Conservation (phyloP, 768 basidiomycete species). For the Lactifluus echinatus region DNA sequence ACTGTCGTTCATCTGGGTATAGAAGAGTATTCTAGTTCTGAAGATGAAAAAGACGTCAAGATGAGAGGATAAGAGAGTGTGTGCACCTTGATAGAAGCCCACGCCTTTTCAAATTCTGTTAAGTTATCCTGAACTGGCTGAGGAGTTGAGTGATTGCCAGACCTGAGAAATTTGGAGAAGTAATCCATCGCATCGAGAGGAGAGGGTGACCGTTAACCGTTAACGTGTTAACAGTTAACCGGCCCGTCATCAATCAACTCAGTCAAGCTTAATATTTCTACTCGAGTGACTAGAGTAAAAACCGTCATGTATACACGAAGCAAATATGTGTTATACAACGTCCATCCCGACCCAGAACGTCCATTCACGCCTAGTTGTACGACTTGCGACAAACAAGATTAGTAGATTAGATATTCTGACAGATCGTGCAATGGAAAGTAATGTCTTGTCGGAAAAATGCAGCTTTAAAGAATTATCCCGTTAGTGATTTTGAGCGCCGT, state of each 20-base stretch:
- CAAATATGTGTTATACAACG: constrained; percentile 15
- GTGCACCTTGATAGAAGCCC: constrained; percentile 62
- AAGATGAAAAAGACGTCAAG: constrained; percentile 9
- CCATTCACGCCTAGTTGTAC: constrained; percentile 9
- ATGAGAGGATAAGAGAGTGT: not conserved
- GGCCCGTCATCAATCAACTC: too few species aligned
- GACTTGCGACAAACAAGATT: constrained; percentile 17
- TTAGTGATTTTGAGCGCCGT: not conserved
- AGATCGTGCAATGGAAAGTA: constrained; percentile 71
- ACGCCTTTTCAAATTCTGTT: constrained; percentile 67
- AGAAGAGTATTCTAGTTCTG: constrained; percentile 64
- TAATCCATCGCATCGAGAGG: constrained; percentile 81
- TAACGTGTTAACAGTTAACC: too few species aligned
- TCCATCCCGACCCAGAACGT: constrained; percentile 2
- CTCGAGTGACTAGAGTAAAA: too few species aligned
- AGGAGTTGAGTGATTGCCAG: constrained; percentile 34
- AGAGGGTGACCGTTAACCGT: too few species aligned
- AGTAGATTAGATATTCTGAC: constrained; percentile 67
- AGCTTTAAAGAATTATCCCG: constrained; percentile 37
- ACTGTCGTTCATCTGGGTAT: constrained; percentile 83
- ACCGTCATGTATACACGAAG: constrained; percentile 14
- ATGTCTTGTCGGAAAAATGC: constrained; percentile 75
- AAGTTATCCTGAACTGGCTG: constrained; percentile 57
- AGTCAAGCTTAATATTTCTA: too few species aligned
- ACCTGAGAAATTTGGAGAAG: constrained; percentile 70